Conservation (phyloP, 139 green algal species). For the Gonium pectorale region DNA sequence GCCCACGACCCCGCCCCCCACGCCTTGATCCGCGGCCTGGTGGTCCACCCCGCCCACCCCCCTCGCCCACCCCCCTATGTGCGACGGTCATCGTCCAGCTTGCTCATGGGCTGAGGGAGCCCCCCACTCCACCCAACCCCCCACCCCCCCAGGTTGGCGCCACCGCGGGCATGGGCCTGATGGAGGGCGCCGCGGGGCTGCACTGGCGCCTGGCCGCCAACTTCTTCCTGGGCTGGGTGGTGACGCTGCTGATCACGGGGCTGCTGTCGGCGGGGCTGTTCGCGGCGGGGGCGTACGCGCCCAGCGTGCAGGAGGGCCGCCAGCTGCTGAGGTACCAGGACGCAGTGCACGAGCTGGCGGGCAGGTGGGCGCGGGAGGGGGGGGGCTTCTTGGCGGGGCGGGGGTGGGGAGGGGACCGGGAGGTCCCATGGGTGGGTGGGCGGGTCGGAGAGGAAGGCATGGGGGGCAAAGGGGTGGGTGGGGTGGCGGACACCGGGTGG, state of each 20-base stretch:
- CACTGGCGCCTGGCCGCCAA: slow-evolving; percentile 33
- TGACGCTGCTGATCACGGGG: slow-evolving; percentile 36
- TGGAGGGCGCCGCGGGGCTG: slow-evolving; percentile 41
- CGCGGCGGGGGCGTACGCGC: slow-evolving; percentile 18
- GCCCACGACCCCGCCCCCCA: no score
- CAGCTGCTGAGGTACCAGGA: neutral
- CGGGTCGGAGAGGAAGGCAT: neutral
- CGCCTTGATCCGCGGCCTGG: neutral
- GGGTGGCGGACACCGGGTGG: neutral
- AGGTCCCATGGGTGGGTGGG: neutral
- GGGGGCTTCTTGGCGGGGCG: neutral
- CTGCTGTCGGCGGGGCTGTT: slow-evolving; percentile 39
- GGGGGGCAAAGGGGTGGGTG: no score
- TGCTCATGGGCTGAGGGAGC: no score
- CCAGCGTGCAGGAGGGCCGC: neutral
- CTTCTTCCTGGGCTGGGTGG: slow-evolving; percentile 47
- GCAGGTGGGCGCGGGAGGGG: neutral
- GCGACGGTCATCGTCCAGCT: neutral
- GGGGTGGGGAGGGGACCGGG: neutral
- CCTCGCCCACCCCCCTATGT: neutral
- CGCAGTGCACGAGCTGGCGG: neutral
- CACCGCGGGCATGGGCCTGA: slow-evolving; percentile 43
- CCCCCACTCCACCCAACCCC: neutral
- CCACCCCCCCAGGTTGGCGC: slow-evolving; percentile 28
- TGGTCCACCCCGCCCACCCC: neutral